Percentiles rank a stretch among this genome's conserved stretches.
phyloP scores from a whole-genome alignment of 1,284 basidiomycete species.

The Ustilago curta region DNA sequence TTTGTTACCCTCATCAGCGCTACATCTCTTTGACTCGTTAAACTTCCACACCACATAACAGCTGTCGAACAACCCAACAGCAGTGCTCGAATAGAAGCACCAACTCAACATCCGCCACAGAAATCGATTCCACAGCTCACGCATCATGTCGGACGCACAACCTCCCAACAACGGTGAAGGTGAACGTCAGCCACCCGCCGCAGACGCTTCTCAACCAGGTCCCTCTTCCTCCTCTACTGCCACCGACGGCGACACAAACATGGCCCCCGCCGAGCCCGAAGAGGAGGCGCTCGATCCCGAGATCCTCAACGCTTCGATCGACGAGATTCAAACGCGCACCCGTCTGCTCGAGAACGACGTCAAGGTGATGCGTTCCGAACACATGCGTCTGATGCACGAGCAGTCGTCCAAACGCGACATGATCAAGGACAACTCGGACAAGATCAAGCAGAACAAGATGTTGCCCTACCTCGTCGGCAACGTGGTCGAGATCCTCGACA shows the following conservation, averaged over 20 bases:
- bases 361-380: slow-evolving; percentile 75
- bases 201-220: slow-evolving; percentile 19
- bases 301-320: slow-evolving; percentile 61
- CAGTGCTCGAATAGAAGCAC: neutral
- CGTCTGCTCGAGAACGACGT: slow-evolving; percentile 68
- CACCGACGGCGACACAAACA: slow-evolving; percentile 47
- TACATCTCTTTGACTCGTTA: neutral
- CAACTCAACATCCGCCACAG: neutral
- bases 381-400: slow-evolving; percentile 89
- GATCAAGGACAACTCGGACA: slow-evolving; percentile 97
- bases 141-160: slow-evolving; percentile 46
- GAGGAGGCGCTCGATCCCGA: slow-evolving; percentile 58
- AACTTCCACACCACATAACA: neutral
- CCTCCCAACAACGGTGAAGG: slow-evolving; percentile 32
- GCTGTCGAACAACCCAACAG: neutral
- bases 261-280: slow-evolving; percentile 46
- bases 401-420: slow-evolving; percentile 96
- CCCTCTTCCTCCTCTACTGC: slow-evolving; percentile 28
- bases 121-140: neutral
- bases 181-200: slow-evolving; percentile 18
- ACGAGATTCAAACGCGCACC: slow-evolving; percentile 67
- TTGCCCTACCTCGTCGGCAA: slow-evolving; percentile 98
- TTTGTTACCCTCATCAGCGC: neutral
- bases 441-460: slow-evolving; percentile 99
- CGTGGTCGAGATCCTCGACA: slow-evolving; percentile 84